Evolutionary conservation across 1,284 basidiomycete species (phyloP).

Genomic region (Meripilus lineatus): DNA sequence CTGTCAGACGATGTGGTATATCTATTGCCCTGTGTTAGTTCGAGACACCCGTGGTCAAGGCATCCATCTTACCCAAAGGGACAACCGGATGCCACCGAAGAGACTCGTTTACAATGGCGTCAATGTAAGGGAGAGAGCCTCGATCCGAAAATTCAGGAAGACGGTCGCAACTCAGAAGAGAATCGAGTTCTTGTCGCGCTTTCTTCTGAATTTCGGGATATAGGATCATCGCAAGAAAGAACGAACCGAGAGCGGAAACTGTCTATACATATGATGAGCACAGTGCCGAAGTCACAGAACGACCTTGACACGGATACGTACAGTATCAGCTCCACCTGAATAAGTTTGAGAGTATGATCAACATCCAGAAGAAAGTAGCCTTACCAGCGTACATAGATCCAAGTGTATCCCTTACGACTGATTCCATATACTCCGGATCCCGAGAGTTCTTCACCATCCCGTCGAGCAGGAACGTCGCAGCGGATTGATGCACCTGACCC

Average conservation of each 20-base stretch:
- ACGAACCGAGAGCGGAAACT: constrained; percentile 13
- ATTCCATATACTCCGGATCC: constrained; percentile 4
- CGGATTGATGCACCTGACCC: not conserved
- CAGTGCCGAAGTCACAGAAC: not conserved
- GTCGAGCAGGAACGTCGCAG: constrained; percentile 1
- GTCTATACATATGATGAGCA: constrained; percentile 9
- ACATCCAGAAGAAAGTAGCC: not conserved
- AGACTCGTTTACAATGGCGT: constrained; percentile 15
- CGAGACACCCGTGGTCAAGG: not conserved
- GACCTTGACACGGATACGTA: not conserved
- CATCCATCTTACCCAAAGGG: constrained; percentile 7
- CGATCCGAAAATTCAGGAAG: constrained; percentile 14
- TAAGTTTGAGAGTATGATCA: not conserved
- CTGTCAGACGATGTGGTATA: constrained; percentile 5
- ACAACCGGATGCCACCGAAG: constrained; percentile 15
- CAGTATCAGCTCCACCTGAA: constrained; percentile 5
- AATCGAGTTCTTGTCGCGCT: constrained; percentile 25
- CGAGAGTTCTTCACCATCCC: not conserved
- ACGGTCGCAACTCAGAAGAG: constrained; percentile 13
- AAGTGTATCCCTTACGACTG: constrained; percentile 1
- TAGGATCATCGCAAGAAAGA: constrained; percentile 19
- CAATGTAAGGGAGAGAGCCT: constrained; percentile 13
- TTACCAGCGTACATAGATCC: constrained; percentile 8
- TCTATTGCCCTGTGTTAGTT: not conserved
- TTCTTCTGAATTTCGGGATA: constrained; percentile 17